A percentile compares a stretch with the other conserved stretches of the same genome.
Evolutionary conservation across 2,329 filamentous ascomycete genomes (phyloP).

Genomic region (Aspergillus tanneri): DNA sequence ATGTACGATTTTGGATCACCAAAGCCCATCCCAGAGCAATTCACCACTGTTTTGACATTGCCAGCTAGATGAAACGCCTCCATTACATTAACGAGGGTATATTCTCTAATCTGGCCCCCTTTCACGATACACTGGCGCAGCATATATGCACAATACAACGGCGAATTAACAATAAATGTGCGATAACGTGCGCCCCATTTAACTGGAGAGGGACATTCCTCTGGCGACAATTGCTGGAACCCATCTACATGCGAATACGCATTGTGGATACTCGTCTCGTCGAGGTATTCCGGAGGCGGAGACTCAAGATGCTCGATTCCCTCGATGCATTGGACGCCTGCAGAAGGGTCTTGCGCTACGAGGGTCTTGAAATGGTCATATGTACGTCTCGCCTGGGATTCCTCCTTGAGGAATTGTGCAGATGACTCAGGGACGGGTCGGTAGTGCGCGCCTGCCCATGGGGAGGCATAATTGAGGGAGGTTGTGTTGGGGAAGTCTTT

Average conservation of each 20-base stretch:
- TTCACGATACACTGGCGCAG: constrained; percentile 41
- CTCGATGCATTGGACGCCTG: constrained; percentile 39
- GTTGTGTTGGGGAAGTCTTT: constrained; percentile 41
- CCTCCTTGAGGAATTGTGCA: constrained; percentile 38
- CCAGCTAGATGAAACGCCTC: constrained; percentile 41
- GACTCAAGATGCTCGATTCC: constrained; percentile 46
- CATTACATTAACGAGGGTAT: constrained; percentile 27
- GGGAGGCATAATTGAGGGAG: constrained; percentile 47
- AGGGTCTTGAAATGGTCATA: constrained; percentile 40
- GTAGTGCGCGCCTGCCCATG: constrained; percentile 50
- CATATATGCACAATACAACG: constrained; percentile 45
- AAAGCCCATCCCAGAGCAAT: constrained; percentile 48
- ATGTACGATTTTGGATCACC: constrained; percentile 44
- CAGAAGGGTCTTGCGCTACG: constrained; percentile 33
- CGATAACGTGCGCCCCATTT: constrained; percentile 45
- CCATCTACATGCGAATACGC: constrained; percentile 36
- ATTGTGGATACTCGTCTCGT: constrained; percentile 25
- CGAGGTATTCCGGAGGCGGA: constrained; percentile 38
- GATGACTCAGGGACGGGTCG: constrained; percentile 44
- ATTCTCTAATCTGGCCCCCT: constrained; percentile 35
- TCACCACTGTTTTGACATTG: constrained; percentile 42
- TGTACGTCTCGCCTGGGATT: constrained; percentile 39
- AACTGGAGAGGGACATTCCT: constrained; percentile 36
- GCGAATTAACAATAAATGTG: constrained; percentile 45
- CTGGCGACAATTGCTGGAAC: constrained; percentile 32